Evolutionary conservation across 2,329 filamentous ascomycete genomes (phyloP), one percentile per base, ranked within the genome.

Genomic region (Chaetothyriales sp.): DNA sequence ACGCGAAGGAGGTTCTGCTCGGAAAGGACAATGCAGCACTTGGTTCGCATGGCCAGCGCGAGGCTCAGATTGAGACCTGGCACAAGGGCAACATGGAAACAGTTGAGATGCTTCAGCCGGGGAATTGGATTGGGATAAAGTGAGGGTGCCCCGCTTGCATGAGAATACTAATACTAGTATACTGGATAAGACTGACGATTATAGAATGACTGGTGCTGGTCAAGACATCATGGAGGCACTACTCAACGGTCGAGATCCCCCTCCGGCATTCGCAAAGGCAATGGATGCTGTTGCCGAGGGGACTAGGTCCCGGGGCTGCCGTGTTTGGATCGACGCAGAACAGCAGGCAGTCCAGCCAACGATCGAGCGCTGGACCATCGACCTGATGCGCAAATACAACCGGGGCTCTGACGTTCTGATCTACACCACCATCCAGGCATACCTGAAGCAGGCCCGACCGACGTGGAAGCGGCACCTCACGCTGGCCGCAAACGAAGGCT

Each of bases 341-440:
- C 73, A 77, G 57, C 70, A 75, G 58, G 66, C 67, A 5, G 66
- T 76, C 20, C 74, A 78, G 60, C 62, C 62, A 2, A 67, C 69
- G 2, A 77, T 77, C 53, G 74, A 77, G 56, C 56, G 63, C 18
- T 77, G 73, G 74, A 71, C 73, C 6, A 69, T 75, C 56, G 69
- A 70, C 49, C 66, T 77, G 49, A 76, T 76, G 70, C 68, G 73
- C 28, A 70, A 68, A 54, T 74, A 70, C 62, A 78, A 77, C 61
- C 61, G 58, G 0, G 67, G 65, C 22, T 45, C 36, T 1, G 63
- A 65, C 18, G 65, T 69, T 12, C 43, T 70, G 18, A 65, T 77
- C 47, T 75, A 73, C 58, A 71, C 70, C 54, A 76, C 74, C 5
- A 69, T 75, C 57, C 74, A 77, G 63, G 73, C 68, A 18, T 77